Evolutionary conservation across 2,329 filamentous ascomycete genomes (phyloP).

Genomic region (Lachnellula hyalina): DNA sequence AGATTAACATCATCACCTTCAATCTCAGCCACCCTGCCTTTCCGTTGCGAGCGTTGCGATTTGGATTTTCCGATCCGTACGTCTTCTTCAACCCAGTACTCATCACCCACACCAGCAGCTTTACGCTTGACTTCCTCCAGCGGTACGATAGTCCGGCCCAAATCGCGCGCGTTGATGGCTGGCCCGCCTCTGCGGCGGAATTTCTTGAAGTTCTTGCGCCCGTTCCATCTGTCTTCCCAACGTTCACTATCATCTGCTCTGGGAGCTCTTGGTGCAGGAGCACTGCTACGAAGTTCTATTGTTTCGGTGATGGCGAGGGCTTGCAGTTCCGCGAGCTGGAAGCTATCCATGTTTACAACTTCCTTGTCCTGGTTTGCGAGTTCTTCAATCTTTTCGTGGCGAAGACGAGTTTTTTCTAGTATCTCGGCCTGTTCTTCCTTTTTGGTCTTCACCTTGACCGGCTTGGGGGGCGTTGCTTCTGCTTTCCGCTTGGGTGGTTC

Average conservation of each 20-base stretch:
- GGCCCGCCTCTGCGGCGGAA: conserved; percentile 61
- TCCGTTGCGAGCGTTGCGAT: conserved; percentile 28
- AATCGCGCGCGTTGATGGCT: conserved; percentile 29
- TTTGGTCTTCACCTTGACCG: conserved; percentile 33
- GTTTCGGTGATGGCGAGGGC: conserved; percentile 72
- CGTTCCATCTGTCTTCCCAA: conserved; percentile 90
- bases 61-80: conserved; percentile 31
- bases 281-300: conserved; percentile 55
- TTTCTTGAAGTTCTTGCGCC: conserved; percentile 91
- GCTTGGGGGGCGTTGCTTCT: conserved; percentile 22
- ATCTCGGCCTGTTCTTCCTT: conserved; percentile 59
- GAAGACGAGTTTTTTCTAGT: neutral
- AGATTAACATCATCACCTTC: neutral
- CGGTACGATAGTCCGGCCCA: conserved; percentile 46
- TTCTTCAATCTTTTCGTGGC: conserved; percentile 36
- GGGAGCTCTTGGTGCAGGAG: conserved; percentile 21
- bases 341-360: conserved; percentile 55
- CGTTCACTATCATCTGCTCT: conserved; percentile 47
- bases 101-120: conserved; percentile 53
- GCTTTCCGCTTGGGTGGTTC: neutral
- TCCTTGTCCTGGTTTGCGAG: conserved; percentile 61
- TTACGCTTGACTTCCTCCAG: conserved; percentile 57
- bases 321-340: conserved; percentile 58
- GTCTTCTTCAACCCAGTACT: conserved; percentile 43
- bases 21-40: conserved; percentile 10